Evolutionary conservation across 768 basidiomycete species (phyloP), one percentile per base, ranked within the genome.

Genomic region (Termitomyces sp.): DNA sequence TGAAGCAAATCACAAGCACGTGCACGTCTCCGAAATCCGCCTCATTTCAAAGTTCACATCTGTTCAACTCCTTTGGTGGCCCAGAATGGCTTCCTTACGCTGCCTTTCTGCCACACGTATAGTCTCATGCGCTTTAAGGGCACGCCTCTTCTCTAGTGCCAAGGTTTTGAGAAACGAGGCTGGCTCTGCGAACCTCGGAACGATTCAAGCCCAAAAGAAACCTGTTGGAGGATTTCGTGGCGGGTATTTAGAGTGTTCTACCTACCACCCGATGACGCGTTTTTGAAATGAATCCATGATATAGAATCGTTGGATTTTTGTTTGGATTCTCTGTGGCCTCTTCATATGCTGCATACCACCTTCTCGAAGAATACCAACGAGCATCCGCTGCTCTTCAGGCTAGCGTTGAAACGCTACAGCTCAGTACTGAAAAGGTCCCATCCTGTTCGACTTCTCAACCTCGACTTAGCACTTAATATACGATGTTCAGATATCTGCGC

Each of bases 281-380:
- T 53, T 49, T 36, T 48, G 55, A 48, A 62, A 39, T 57, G 46
- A 59, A 51, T 33, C 53, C 22, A 22, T 34, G 42, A 18, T 64
- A 33, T 47, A 93, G 91, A 49, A 84, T 93, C 55, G 81, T 93
- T 42, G 92, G 92, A 0, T 93, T 94, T 69, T 71, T 97, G 36
- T 85, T 95, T 64, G 95, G 93, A 1, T 95, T 96, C 76, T 94
- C 94, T 5, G 72, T 95, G 36, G 93, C 93, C 1, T 92, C 93
- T 1, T 87, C 90, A 0, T 83, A 87, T 65, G 91, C 93, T 42
- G 88, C 93, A 27, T 96, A 94, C 70, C 85, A 91, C 69, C 79
- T 97, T 20, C 74, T 95, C 47, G 93, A 96, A 62, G 95, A 96
- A 74, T 94, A 95, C 72, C 91, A 93, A 72, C 76, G 81, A 43